Conservation (phyloP, 371 early-diverging fungal genomes). For the Rhizopus delemar region DNA sequence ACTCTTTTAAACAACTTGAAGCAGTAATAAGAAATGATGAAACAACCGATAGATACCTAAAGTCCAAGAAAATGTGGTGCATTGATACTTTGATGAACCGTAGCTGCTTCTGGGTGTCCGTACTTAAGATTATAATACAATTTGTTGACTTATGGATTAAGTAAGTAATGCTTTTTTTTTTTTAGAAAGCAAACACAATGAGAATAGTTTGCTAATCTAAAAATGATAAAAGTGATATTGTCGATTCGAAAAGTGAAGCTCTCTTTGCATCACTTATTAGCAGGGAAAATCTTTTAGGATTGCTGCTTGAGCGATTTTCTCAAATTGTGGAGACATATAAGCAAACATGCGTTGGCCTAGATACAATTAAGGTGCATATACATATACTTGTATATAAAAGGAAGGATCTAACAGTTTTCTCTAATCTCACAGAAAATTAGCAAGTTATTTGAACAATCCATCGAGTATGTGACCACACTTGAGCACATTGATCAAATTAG, state of each 20-base stretch:
- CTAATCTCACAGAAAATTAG: not conserved
- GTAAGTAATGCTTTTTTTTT: slow-evolving; percentile 12
- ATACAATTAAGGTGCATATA: too few species aligned
- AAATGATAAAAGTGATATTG: slow-evolving; percentile 19
- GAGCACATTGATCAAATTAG: not conserved
- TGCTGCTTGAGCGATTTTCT: not conserved
- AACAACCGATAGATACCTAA: not conserved
- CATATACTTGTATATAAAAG: too few species aligned
- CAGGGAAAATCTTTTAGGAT: slow-evolving; percentile 11
- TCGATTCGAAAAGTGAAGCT: slow-evolving; percentile 7
- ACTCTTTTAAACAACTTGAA: not conserved
- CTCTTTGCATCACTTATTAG: slow-evolving; percentile 17
- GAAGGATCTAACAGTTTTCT: too few species aligned
- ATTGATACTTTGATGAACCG: slow-evolving; percentile 9
- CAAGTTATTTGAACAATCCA: slow-evolving; percentile 2
- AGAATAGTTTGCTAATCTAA: not conserved
- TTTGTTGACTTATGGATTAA: slow-evolving; percentile 39
- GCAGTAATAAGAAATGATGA: not conserved
- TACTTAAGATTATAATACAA: slow-evolving; percentile 29
- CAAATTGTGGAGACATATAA: too few species aligned
- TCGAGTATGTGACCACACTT: not conserved
- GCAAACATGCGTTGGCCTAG: too few species aligned
- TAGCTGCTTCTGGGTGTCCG: slow-evolving; percentile 26
- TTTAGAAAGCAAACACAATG: not conserved
- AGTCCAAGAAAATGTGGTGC: slow-evolving; percentile 21